A percentile compares a stretch with the other conserved stretches of the same genome.
Conservation (phyloP, 2,329 filamentous ascomycete genomes). For the Sarocladium strictum region DNA sequence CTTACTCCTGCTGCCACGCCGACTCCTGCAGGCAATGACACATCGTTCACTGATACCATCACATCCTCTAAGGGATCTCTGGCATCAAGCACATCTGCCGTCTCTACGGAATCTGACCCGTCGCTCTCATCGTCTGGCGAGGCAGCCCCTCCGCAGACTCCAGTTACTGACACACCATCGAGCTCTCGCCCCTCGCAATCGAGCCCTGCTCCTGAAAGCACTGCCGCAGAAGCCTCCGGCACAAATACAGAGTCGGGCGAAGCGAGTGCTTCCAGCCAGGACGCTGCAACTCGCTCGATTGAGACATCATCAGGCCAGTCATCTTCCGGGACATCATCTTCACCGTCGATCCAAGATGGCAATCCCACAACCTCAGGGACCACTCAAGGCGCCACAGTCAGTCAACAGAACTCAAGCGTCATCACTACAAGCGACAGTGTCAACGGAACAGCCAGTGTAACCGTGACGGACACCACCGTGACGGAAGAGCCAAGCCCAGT, state of each 20-base stretch:
- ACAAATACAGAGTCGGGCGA: too few relatives aligned
- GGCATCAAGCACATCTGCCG: neutral
- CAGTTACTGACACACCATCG: too few relatives aligned
- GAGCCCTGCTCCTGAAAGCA: too few relatives aligned
- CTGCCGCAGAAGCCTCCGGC: too few relatives aligned
- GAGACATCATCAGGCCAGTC: neutral
- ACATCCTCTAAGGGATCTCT: neutral
- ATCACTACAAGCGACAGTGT: too few relatives aligned
- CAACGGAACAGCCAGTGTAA: too few relatives aligned
- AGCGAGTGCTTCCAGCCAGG: too few relatives aligned
- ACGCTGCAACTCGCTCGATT: too few relatives aligned
- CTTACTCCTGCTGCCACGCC: constrained; percentile 10
- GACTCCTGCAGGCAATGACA: neutral
- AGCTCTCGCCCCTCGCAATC: neutral
- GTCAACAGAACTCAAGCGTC: too few relatives aligned
- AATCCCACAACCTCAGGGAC: neutral
- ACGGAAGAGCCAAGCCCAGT: neutral
- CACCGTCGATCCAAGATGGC: neutral
- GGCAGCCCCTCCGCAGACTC: too few relatives aligned
- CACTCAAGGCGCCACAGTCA: neutral
- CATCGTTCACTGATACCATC: neutral
- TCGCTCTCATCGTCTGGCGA: neutral
- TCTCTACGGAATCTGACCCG: neutral
- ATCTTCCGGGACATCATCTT: neutral
- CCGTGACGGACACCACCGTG: too few relatives aligned